phyloP scores from a whole-genome alignment of 2,329 filamentous ascomycete species.

The Trichoderma harzianum region DNA sequence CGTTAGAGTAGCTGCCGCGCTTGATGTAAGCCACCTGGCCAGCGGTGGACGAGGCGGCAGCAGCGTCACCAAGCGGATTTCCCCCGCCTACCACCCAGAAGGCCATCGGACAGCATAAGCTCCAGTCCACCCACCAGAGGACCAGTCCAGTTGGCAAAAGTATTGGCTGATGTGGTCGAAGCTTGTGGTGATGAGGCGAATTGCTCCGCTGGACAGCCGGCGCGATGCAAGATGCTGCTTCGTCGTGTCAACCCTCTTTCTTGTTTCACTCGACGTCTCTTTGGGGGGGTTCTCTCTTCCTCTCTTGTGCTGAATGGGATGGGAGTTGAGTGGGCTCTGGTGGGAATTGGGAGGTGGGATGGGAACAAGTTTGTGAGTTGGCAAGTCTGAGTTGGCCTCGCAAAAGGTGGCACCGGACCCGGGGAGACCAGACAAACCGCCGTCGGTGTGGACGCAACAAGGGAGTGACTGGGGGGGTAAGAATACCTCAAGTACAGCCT shows the following conservation, averaged over 20 bases:
- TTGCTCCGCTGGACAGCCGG: constrained; percentile 13
- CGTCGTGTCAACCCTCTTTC: constrained; percentile 2
- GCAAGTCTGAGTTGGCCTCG: background rate
- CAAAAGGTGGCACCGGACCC: background rate
- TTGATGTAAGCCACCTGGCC: constrained; percentile 17
- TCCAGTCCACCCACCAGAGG: constrained; percentile 20
- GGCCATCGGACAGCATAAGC: constrained; percentile 37
- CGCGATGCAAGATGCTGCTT: constrained; percentile 11
- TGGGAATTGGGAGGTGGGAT: background rate
- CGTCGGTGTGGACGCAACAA: constrained; percentile 1
- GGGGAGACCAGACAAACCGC: background rate
- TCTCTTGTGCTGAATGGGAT: background rate
- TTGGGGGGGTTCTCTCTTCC: background rate
- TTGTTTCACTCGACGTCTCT: background rate
- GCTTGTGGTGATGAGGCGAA: background rate
- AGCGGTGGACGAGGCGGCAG: constrained; percentile 11
- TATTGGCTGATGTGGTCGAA: constrained; percentile 1
- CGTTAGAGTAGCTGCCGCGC: constrained; percentile 2
- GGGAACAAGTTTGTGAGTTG: constrained; percentile 9
- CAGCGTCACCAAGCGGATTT: constrained; percentile 28
- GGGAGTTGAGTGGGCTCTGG: background rate
- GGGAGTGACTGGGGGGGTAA: background rate
- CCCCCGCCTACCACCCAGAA: constrained; percentile 39
- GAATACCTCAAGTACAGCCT: constrained; percentile 8
- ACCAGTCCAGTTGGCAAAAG: background rate